Conservation (phyloP, 1,284 basidiomycete species). For the Coniophora puteana region DNA sequence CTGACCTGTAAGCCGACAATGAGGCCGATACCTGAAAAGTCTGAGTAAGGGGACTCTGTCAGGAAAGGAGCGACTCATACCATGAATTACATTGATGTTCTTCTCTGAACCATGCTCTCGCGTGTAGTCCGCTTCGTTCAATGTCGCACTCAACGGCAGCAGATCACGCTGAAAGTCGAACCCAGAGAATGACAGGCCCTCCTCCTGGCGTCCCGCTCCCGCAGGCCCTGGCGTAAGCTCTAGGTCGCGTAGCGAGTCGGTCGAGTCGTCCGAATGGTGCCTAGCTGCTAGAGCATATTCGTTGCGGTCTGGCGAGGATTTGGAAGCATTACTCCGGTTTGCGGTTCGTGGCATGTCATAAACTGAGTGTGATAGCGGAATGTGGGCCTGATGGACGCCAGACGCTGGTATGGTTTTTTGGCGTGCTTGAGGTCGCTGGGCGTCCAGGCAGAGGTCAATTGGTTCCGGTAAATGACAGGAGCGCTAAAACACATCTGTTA, state of each 20-base stretch:
- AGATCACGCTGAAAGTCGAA: conserved; percentile 79
- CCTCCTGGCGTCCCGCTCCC: conserved; percentile 37
- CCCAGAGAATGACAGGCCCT: conserved; percentile 70
- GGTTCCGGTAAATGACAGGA: too few species aligned
- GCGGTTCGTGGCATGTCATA: too few species aligned
- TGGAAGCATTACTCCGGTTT: too few species aligned
- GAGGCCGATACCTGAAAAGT: conserved; percentile 68
- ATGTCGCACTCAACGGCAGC: conserved; percentile 71
- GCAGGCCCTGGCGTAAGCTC: conserved; percentile 67
- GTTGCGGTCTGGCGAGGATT: conserved; percentile 12
- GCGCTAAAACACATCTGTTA: too few species aligned
- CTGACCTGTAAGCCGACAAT: conserved; percentile 75
- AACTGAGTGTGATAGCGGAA: too few species aligned
- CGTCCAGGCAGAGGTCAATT: too few species aligned
- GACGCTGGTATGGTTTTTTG: too few species aligned
- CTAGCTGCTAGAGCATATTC: conserved; percentile 41
- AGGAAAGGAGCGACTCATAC: conserved; percentile 37
- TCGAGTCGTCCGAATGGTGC: conserved; percentile 51
- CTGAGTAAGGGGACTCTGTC: conserved; percentile 5
- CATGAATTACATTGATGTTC: conserved; percentile 74
- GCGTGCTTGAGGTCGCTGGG: too few species aligned
- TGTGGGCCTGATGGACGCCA: too few species aligned
- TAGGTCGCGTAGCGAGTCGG: conserved; percentile 71
- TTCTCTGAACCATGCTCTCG: too few species aligned
- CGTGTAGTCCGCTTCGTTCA: conserved; percentile 58